Conservation (phyloP, 345 rosid genomes). For the Xanthoceras sorbifolium region DNA sequence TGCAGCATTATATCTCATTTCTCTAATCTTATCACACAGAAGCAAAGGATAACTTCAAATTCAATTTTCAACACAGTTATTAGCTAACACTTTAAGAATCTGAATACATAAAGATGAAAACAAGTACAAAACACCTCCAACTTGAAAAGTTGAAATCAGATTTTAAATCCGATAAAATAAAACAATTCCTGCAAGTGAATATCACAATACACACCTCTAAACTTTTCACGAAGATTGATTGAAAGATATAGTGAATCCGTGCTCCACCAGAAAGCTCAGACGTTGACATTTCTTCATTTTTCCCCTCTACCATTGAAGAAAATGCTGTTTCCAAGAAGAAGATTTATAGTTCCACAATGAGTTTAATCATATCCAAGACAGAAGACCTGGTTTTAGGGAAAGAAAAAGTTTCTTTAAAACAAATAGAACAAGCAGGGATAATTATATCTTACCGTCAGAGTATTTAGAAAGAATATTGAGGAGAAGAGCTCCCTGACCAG, state of each 20-base stretch:
- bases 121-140: not conserved
- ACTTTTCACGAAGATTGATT: slow-evolving; percentile 83
- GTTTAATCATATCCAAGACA: not conserved
- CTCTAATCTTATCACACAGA: not conserved
- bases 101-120: not conserved
- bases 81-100: not conserved
- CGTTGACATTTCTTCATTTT: slow-evolving; percentile 92
- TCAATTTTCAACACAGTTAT: not conserved
- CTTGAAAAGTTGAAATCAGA: not conserved
- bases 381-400: not conserved
- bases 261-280: slow-evolving; percentile 94
- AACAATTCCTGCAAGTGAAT: not conserved
- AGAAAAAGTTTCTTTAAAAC: not conserved
- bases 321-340: slow-evolving; percentile 60
- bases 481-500: slow-evolving; percentile 95
- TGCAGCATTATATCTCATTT: not conserved
- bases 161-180: not conserved
- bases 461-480: slow-evolving; percentile 91
- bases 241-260: slow-evolving; percentile 87
- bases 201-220: slow-evolving; percentile 62
- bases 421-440: not conserved
- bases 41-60: not conserved
- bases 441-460: slow-evolving; percentile 63
- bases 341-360: slow-evolving; percentile 10
- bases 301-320: slow-evolving; percentile 87